Evolutionary conservation across 2,329 filamentous ascomycete species (phyloP).

Genomic region (Fusarium mangiferae): DNA sequence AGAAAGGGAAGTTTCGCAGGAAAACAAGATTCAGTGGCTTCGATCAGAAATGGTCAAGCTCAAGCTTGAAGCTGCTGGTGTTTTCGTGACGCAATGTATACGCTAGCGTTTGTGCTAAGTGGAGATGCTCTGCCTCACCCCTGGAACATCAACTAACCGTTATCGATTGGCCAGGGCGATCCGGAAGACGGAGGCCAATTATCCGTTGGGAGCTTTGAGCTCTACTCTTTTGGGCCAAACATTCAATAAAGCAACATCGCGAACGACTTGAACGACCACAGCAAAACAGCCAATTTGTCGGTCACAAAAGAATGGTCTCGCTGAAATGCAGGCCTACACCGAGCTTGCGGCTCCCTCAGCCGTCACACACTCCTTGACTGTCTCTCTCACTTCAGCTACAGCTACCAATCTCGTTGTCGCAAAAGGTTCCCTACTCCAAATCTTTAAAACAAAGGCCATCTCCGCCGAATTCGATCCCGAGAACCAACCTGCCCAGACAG

Average conservation of each 20-base stretch:
- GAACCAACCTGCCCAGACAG: conserved; percentile 48
- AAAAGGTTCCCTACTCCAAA: conserved; percentile 91
- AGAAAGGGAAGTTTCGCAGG: conserved; percentile 6
- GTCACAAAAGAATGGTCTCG: conserved; percentile 50
- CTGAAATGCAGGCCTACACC: conserved; percentile 93
- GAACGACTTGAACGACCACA: not conserved
- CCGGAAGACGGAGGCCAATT: conserved; percentile 22
- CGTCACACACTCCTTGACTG: conserved; percentile 85
- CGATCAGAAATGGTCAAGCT: conserved; percentile 22
- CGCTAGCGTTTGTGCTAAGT: conserved; percentile 22
- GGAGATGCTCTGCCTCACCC: conserved; percentile 19
- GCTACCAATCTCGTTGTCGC: conserved; percentile 89
- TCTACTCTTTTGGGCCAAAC: conserved; percentile 35
- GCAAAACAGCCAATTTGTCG: conserved; percentile 30
- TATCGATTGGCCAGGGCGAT: not conserved
- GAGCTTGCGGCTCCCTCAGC: conserved; percentile 94
- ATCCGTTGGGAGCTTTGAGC: conserved; percentile 29
- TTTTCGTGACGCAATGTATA: conserved; percentile 44
- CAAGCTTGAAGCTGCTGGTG: conserved; percentile 23
- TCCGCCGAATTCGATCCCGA: conserved; percentile 69
- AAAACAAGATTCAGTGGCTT: conserved; percentile 30
- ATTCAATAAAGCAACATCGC: conserved; percentile 33
- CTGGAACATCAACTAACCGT: not conserved
- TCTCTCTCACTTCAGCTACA: conserved; percentile 80
- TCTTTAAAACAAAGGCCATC: conserved; percentile 80